Conservation (phyloP, 176 grass and related monocot species). For the Cocos nucifera region DNA sequence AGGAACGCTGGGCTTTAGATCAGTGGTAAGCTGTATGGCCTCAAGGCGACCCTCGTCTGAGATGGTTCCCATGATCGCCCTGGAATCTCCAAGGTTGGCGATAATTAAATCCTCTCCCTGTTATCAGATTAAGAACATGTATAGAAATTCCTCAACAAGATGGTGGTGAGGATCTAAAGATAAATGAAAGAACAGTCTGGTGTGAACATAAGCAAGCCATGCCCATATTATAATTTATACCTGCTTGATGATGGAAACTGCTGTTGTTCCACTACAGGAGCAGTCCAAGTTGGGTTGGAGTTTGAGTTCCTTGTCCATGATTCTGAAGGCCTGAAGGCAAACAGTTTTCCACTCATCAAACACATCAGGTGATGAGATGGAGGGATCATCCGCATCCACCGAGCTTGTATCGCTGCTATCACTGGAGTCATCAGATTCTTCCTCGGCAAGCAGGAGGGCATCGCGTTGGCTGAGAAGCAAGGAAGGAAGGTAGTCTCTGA, state of each 20-base stretch:
- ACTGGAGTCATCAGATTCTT: constrained; percentile 7
- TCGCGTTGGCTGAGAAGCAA: constrained; percentile 67
- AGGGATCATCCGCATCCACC: constrained; percentile 17
- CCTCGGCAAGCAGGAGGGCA: constrained; percentile 26
- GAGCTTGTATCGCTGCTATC: background rate
- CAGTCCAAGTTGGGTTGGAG: constrained; percentile 40
- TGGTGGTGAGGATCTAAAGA: too few relatives aligned
- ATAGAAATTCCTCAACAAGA: too few relatives aligned
- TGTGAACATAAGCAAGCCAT: too few relatives aligned
- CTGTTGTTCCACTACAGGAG: constrained; percentile 78
- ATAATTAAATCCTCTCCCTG: constrained; percentile 72
- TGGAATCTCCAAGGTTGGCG: constrained; percentile 84
- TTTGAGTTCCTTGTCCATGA: constrained; percentile 80
- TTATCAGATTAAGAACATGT: too few relatives aligned
- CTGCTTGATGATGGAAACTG: constrained; percentile 87
- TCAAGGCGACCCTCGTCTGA: constrained; percentile 39
- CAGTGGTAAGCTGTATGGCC: constrained; percentile 74
- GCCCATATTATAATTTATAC: background rate
- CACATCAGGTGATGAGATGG: constrained; percentile 29
- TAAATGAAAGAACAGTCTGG: too few relatives aligned
- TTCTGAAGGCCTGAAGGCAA: constrained; percentile 52
- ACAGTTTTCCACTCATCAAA: constrained; percentile 74
- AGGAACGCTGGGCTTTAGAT: constrained; percentile 63
- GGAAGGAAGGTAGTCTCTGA: constrained; percentile 68
- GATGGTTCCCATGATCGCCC: constrained; percentile 61